Base-by-base conservation (phyloP, 1,284 basidiomycete species). In the Schizophyllum commune region DNA sequence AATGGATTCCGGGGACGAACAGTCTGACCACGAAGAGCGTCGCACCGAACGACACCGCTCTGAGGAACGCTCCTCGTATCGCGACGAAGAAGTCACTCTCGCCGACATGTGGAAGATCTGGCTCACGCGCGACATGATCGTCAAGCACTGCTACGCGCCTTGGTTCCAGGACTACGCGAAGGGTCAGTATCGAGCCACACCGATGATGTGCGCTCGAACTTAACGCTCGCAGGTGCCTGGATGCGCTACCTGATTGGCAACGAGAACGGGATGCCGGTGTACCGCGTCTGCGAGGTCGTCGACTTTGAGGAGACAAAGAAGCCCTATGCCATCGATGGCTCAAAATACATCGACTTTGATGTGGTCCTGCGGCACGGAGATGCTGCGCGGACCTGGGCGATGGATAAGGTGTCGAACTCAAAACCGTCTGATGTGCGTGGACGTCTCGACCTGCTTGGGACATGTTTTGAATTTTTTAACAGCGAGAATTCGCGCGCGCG, bases 351-450 rank as follows among this genome's bases (percentile, higher is more conserved):
- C 58, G 83, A 89, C 63, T 80, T 88, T 64, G 76, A 77, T 0
- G 75, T 95, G 7, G 79, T 89, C 60, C 80, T 94, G 54, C 83
- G 83, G 65, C 88, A 92, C 67, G 92, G 91, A 9, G 82, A 80
- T 56, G 81, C 83, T 0, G 69, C 77, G 4, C 80, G 78, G 60
- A 62, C 73, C 0, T 93, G 88, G 68, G 70, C 75, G 2, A 92
- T 96, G 83, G 90, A 92, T 68, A 89, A 86, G 66, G 84, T 94
- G 2, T 95, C 92, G 3, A 94, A 96, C 81, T 1, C 65, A 74
- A 3, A 85, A 90, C 63, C 75, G 75, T 21, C 73, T 77, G 65
- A 91, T 92, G 65, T 62, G 84, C 75, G 39, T 54, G 61, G 52
- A 22, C 34, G n/a, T 61, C 57, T 5, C 60, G n/a, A 51, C 1